Base-by-base conservation (phyloP, 2,329 filamentous ascomycete genomes). In the Clonostachys rhizophaga region DNA sequence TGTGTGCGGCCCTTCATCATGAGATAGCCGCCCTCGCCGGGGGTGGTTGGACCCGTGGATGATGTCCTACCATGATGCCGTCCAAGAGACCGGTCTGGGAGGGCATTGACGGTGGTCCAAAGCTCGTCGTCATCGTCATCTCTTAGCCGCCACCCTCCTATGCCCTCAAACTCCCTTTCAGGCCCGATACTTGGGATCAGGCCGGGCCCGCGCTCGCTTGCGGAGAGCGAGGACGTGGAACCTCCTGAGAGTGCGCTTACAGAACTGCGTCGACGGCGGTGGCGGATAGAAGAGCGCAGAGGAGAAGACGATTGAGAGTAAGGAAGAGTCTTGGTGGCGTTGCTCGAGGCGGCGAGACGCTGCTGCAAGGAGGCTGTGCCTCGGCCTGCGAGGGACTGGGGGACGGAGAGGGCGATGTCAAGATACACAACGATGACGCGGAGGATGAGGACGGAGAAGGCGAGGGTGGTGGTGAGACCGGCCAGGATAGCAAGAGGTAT, bases 401-500 rank as follows among this genome's bases (percentile, higher is more conserved):
- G 75, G 3, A 86, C 68, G 8, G 78, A 79, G 17, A 81, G 62
- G 40, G 71, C 76, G 45, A 87, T 70, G 56, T 87, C 82, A 50
- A 85, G 64, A 58, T 86, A 87, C 47, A 86, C 76, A 45, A 85
- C 58, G 42, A 77, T 67, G 20, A 84, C 75, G 20, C 83, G 76
- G 51, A 84, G 65, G 57, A 80, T 73, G 43, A 88, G 74, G 35
- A 85, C 70, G 36, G 76, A 70, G 52, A 84, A 78, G 37, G 84
- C 81, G 43, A 86, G 54, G 5, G 72, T 74, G 47, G 83, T 82
- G 34, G 84, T 87, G 52, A 86, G 65, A 52, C 74, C 76, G 45
- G 84, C 84, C 47, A 83, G 76, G 44, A 86, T 59, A 54, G 80
- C 74, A 46, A 87, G 72, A 9, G 84, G 84, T 12, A 86, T 65